phyloP scores from a whole-genome alignment of 2,329 filamentous ascomycete genomes.

The Byssothecium circinans region DNA sequence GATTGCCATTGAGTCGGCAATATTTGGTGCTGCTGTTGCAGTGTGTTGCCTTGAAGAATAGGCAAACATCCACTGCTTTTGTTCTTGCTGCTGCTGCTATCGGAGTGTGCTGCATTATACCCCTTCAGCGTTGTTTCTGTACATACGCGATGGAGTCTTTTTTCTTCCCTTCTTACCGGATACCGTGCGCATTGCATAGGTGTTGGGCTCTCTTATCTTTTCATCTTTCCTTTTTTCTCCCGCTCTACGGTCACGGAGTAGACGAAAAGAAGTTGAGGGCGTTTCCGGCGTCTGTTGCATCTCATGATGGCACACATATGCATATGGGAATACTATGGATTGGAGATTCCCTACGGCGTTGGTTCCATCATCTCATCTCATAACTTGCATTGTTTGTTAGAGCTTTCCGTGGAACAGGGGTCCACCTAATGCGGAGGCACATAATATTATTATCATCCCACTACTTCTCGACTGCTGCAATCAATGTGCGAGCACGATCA shows the following conservation, averaged over 20 bases:
- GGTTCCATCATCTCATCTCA: neutral
- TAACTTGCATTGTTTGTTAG: neutral
- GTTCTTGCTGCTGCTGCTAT: neutral
- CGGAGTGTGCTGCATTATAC: constrained; percentile 9
- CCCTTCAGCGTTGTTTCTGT: constrained; percentile 11
- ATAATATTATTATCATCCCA: neutral
- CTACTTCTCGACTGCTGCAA: neutral
- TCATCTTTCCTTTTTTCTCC: neutral
- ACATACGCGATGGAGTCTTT: constrained; percentile 4
- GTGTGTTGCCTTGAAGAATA: constrained; percentile 44
- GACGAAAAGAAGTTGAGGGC: neutral
- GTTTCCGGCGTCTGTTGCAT: neutral
- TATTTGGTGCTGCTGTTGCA: constrained; percentile 74
- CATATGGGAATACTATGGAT: constrained; percentile 7
- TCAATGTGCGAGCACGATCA: neutral
- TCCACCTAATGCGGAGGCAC: neutral
- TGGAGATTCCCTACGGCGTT: constrained; percentile 11
- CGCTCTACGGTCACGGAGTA: neutral
- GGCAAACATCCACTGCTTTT: neutral
- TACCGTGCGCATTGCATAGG: constrained; percentile 8
- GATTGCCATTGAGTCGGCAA: constrained; percentile 71
- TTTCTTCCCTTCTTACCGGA: constrained; percentile 1
- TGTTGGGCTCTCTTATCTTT: neutral
- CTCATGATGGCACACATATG: constrained; percentile 2
- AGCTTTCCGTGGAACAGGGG: neutral